Conservation (phyloP, 306 rosid genomes). For the Betula pendula region DNA sequence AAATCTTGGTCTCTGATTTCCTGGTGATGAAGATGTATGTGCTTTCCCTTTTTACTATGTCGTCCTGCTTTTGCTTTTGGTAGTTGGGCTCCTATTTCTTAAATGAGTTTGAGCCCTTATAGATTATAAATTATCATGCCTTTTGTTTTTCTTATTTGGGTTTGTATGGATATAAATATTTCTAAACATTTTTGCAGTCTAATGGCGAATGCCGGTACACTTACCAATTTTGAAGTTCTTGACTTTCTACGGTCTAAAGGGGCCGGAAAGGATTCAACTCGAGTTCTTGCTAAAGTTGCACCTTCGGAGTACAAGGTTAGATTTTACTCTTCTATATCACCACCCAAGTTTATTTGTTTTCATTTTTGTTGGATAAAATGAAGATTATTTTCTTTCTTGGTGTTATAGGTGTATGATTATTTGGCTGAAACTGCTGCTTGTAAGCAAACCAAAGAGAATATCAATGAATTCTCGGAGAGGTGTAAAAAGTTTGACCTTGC, state of each 20-base stretch:
- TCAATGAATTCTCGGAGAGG: no score
- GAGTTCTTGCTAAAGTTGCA: slow-evolving; percentile 48
- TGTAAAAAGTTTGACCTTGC: slow-evolving; percentile 34
- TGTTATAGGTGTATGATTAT: slow-evolving; percentile 66
- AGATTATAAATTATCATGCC: no score
- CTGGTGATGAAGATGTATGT: no score
- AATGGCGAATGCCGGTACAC: slow-evolving; percentile 51
- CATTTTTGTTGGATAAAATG: not conserved
- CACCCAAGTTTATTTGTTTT: not conserved
- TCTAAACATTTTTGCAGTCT: slow-evolving; percentile 39
- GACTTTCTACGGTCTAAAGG: slow-evolving; percentile 71
- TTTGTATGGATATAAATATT: no score
- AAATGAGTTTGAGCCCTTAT: no score
- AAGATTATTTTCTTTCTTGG: not conserved
- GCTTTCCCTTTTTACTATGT: no score
- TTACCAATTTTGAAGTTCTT: slow-evolving; percentile 67
- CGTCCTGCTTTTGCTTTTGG: no score
- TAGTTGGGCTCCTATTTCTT: no score
- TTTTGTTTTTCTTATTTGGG: no score
- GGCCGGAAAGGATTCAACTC: slow-evolving; percentile 60
- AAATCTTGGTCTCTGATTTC: no score
- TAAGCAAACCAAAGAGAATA: no score
- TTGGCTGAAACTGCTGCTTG: slow-evolving; percentile 38
- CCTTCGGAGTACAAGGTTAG: slow-evolving; percentile 72
- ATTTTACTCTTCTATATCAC: not conserved